Evolutionary conservation across 257 asterid genomes (phyloP), one percentile per base, ranked within the genome.

Genomic region (Asclepias syriaca): DNA sequence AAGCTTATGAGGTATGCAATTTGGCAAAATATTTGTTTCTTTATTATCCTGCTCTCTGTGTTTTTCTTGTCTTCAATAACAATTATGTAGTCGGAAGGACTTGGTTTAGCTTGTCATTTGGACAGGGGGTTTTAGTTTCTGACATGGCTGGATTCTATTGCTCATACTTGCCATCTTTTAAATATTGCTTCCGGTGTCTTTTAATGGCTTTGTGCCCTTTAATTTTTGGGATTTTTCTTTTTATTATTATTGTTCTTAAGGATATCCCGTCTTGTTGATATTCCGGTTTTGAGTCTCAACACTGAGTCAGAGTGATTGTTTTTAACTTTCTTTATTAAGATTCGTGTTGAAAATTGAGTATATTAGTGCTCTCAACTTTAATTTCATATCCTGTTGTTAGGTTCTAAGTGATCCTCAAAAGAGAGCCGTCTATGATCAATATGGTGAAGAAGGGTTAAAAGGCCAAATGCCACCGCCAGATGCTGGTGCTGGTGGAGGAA

Each of bases 381-480:
- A 12, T 51, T 40, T 75, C 21, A 14, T 29, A 14, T 37, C 68
- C n/a, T 49, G 37, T 12, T 0, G 49, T 37, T 79, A 93, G 97
- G 98, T 93, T 59, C 66, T 90, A n/a, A 88, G 97, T 73, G 96
- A 90, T 80, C 83, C 96, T 14, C 91, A 90, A 59, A 92, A 90
- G 85, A 84, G 88, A 81, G 89, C 88, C n/a, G 53, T 93, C 5
- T 93, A 93, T 72, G 96, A 93, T 66, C 95, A 90, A 72, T 93
- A 87, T 19, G 98, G 97, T 15, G 98, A 93, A 83, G 98, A 93
- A 81, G 97, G 97, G 8, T 84, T 90, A 6, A 93, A 93, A 77
- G 98, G 96, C 3, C 92, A 87, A 80, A 87, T 85, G 75, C 98
- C 98, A 64, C 90, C 96, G 4, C 97, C 88, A 1, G 87, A 70